A percentile compares a stretch with the other conserved stretches of the same genome.
Evolutionary conservation across 352 stramenopile species (phyloP).

Genomic region (Globisporangium ultimum): DNA sequence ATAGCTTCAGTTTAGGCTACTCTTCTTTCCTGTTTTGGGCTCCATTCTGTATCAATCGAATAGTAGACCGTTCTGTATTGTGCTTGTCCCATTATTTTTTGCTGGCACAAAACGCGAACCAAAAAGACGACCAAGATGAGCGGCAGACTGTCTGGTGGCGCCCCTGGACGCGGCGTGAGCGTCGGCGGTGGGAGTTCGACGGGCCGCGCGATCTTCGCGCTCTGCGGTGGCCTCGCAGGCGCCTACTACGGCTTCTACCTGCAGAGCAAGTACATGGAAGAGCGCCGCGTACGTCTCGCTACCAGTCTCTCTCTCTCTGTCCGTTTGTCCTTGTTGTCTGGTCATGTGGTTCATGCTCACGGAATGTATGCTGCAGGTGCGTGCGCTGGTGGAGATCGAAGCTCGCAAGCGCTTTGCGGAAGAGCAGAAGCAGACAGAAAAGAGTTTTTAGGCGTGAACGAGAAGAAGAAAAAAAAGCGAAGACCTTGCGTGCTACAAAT

Average conservation of each 20-base stretch:
- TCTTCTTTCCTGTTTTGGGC: too few relatives aligned
- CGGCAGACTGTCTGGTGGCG: conserved; percentile 4
- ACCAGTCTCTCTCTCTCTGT: neutral
- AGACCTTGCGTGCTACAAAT: too few relatives aligned
- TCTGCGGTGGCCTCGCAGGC: conserved; percentile 62
- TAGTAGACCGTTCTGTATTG: neutral
- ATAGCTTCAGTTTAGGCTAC: too few relatives aligned
- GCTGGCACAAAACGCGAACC: neutral
- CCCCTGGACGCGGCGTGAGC: conserved; percentile 40
- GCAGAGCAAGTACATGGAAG: conserved; percentile 83
- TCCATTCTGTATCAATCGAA: too few relatives aligned
- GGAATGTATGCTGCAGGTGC: conserved; percentile 28
- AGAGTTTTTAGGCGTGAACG: too few relatives aligned
- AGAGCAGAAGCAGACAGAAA: conserved; percentile 22
- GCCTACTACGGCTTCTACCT: conserved; percentile 82
- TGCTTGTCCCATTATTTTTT: neutral
- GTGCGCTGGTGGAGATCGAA: conserved; percentile 53
- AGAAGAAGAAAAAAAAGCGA: too few relatives aligned
- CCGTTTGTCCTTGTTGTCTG: neutral
- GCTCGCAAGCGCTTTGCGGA: conserved; percentile 57
- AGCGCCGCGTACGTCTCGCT: conserved; percentile 42
- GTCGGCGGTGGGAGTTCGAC: conserved; percentile 71
- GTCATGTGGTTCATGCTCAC: neutral
- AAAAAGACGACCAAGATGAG: conserved; percentile 10
- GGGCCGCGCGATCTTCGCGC: conserved; percentile 58